Base-by-base conservation (phyloP, 75 land plant genomes). In the Sequoiadendron giganteum region DNA sequence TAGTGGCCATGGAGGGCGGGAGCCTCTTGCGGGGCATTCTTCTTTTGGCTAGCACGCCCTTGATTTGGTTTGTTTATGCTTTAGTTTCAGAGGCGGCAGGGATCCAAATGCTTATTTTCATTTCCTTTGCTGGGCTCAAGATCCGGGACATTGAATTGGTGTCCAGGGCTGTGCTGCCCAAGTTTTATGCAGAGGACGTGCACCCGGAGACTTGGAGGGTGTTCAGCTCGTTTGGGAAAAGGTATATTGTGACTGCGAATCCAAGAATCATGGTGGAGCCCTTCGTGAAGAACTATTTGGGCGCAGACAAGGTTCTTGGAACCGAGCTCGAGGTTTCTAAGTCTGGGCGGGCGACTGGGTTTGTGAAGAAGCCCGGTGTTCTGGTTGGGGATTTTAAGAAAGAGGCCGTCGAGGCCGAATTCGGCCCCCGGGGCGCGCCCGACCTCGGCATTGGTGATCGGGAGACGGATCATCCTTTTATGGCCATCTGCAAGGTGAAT, bases 221-320 rank as follows among this genome's bases (percentile, higher is more conserved):
- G 73, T 93, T 95, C 88, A 90, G 89, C 10, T 89, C 99, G 13
- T 95, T 91, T 58, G 95, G 99, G n/a, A 92, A 90, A 89, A 84
- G 95, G 19, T 94, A 89, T 84, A 85, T 98, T 0, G 87, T 98
- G 39, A 98, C 99, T 1, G 97, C 99, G 0, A 96, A 87, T 84
- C 99, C 99, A 0, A 89, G 96, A 11, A 80, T 98, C 39, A 94
- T 98, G 97, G 99, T 96, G 86, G 99, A 97, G 89, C 96, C 92
- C 14, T 98, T 98, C 85, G 96, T 87, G 10, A 95, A 89, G 90
- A 86, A 73, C 7, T 97, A 89, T 82, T 83, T 98, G 45, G 97
- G 97, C 0, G 99, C 86, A 2, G 99, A 98, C 55, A 90, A 91
- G 89, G 97, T 98, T 32, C 87, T 97, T 3, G 99, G 97, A 47